These are phyloP conservation scores for Fomitopsis betulina DNA, from an alignment of 1,284 basidiomycete species.

Conservation along the genomic window DNA sequence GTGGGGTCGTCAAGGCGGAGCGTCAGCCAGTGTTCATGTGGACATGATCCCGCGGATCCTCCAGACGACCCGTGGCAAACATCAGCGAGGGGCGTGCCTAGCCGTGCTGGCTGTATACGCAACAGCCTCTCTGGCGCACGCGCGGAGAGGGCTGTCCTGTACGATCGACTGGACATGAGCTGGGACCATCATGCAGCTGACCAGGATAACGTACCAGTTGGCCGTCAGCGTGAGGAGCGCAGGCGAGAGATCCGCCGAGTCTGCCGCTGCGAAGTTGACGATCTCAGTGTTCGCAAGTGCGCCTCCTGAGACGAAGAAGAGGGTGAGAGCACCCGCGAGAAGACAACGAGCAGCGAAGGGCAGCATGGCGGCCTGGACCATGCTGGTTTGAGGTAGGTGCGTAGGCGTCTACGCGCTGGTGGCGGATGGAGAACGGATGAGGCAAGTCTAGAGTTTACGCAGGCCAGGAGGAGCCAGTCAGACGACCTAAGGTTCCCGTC, in stretches of 20 bases:
- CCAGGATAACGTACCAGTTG: conserved; percentile 32
- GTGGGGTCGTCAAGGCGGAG: conserved; percentile 43
- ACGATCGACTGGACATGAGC: not conserved
- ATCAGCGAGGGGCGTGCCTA: conserved; percentile 30
- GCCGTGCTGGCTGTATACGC: conserved; percentile 39
- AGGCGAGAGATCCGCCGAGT: conserved; percentile 12
- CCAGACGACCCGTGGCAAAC: conserved; percentile 15
- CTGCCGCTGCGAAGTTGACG: conserved; percentile 44
- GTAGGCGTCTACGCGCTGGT: not conserved
- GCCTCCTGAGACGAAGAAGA: not conserved
- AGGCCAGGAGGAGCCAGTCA: not conserved
- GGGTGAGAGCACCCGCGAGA: not conserved
- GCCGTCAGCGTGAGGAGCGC: conserved; percentile 16
- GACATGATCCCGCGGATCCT: conserved; percentile 28
- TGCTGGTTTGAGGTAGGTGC: not conserved
- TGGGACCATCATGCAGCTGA: not conserved
- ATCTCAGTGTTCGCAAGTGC: conserved; percentile 61
- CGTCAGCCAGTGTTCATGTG: conserved; percentile 51
- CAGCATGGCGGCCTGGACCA: not conserved
- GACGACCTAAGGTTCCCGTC: not conserved
- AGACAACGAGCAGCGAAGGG: not conserved
- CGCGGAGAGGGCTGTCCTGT: conserved; percentile 29
- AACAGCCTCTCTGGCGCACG: conserved; percentile 28
- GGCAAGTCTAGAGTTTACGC: conserved; percentile 4
- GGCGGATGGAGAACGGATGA: not conserved